Evolutionary conservation across 164 flowering plant species (phyloP), one percentile per base, ranked within the genome.

Genomic region (Magnolia sinica): DNA sequence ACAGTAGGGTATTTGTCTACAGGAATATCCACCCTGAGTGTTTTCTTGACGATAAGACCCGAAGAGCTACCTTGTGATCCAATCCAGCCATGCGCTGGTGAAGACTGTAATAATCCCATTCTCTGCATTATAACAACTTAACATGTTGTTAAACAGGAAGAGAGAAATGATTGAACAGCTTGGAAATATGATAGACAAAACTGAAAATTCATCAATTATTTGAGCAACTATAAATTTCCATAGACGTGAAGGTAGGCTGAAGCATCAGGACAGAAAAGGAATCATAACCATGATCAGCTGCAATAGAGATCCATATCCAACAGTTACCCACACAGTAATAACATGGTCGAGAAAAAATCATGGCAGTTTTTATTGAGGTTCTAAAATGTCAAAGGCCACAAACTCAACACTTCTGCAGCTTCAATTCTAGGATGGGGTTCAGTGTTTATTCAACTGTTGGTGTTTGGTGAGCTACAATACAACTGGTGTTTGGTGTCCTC

Each of bases 1-100:
- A 96, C 99, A 87, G 79, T 91, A 70, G 76, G 76, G 11, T 73
- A 61, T 49, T 73, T 64, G 52, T 73, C 76, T 4, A 73, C 68
- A 45, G 76, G 76, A 63, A 73, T 91, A 82, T 96, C 99, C 82
- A 96, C 91, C 86, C 98, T 86, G 45, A 96, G 85, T 11, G 95
- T 88, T 86, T 86, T 88, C 89, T 91, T 94, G 75, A 91, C 97
- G 74, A 94, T 82, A 70, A 92, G 89, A 78, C 96, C 89, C 1
- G 97, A 95, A 23, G 98, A 91, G 81, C 89, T 90, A 75, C 91
- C 85, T 77, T 87, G 98, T 76, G 99, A 87, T 74, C 89, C 90
- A 74, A 89, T 83, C 99, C 99, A 96, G 76, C 85, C 91, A 63
- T 87, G 97, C 58, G 88, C 82, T 68, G 97, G 78, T 52, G 97